Conservation (phyloP, 306 rosid species). For the Cucurbita ficifolia region DNA sequence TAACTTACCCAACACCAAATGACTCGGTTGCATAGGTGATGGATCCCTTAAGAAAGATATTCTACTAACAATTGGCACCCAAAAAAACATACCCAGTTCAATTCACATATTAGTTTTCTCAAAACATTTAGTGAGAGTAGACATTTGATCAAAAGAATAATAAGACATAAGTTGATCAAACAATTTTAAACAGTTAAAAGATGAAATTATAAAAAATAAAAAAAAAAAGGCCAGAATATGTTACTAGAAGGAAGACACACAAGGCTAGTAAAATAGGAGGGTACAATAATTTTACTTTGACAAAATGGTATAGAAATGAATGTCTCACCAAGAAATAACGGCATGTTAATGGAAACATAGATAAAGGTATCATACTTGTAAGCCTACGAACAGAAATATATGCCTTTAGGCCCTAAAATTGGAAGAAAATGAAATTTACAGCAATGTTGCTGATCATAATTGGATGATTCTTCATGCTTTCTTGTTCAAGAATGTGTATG, state of each 20-base stretch:
- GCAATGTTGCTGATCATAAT: neutral
- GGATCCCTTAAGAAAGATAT: no score
- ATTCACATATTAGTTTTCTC: neutral
- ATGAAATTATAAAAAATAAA: no score
- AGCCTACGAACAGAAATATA: no score
- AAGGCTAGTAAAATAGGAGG: neutral
- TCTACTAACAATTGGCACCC: neutral
- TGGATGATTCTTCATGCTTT: no score
- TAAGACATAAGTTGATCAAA: no score
- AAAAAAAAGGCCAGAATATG: neutral
- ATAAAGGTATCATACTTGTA: no score
- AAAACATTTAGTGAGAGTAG: neutral
- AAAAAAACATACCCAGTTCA: neutral
- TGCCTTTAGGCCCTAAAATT: neutral
- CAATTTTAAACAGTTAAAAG: neutral
- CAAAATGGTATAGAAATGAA: neutral
- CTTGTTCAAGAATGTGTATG: no score
- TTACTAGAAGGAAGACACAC: neutral
- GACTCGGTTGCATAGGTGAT: no score
- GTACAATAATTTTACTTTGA: neutral
- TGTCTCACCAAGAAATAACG: neutral
- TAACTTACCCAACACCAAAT: no score
- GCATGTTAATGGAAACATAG: neutral
- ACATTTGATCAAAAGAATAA: no score
- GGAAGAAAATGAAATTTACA: neutral